These are phyloP conservation scores for Acacia acuminata DNA, from an alignment of 306 rosid genomes.

Conservation along the genomic window DNA sequence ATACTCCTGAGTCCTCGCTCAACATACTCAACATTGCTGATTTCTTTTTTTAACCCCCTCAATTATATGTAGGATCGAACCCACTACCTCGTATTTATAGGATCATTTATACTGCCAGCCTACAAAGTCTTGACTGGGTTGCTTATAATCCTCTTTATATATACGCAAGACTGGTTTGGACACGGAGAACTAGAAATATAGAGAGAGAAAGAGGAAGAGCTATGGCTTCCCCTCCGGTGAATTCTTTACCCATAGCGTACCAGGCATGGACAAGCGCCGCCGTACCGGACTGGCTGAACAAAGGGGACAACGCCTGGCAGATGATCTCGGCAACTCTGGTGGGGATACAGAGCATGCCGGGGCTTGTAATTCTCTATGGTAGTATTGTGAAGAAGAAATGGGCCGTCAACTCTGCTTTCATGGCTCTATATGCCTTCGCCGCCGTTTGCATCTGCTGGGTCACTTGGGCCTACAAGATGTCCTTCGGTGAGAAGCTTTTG, in stretches of 20 bases:
- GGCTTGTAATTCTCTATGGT: slow-evolving; percentile 47
- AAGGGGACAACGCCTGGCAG: slow-evolving; percentile 60
- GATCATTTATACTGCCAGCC: too few species aligned
- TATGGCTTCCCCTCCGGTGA: slow-evolving; percentile 36
- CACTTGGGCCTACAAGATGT: slow-evolving; percentile 41
- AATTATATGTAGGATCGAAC: too few species aligned
- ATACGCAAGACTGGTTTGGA: neutral
- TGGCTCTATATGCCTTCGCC: slow-evolving; percentile 42
- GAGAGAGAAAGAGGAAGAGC: neutral
- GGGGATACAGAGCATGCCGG: slow-evolving; percentile 51
- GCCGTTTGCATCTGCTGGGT: slow-evolving; percentile 34
- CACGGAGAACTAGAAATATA: neutral
- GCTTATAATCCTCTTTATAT: neutral
- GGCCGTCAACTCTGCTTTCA: slow-evolving; percentile 43
- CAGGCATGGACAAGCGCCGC: slow-evolving; percentile 19
- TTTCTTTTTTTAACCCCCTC: too few species aligned
- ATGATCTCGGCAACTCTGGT: slow-evolving; percentile 48
- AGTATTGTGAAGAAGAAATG: slow-evolving; percentile 50
- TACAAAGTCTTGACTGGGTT: too few species aligned
- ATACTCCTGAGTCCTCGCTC: neutral
- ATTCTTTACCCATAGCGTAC: slow-evolving; percentile 32
- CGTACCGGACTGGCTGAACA: slow-evolving; percentile 48
- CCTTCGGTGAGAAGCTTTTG: slow-evolving; percentile 30
- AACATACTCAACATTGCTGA: too few species aligned
- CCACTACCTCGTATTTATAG: too few species aligned